Conservation (phyloP, 768 basidiomycete species). For the Kwoniella heveanensis region DNA sequence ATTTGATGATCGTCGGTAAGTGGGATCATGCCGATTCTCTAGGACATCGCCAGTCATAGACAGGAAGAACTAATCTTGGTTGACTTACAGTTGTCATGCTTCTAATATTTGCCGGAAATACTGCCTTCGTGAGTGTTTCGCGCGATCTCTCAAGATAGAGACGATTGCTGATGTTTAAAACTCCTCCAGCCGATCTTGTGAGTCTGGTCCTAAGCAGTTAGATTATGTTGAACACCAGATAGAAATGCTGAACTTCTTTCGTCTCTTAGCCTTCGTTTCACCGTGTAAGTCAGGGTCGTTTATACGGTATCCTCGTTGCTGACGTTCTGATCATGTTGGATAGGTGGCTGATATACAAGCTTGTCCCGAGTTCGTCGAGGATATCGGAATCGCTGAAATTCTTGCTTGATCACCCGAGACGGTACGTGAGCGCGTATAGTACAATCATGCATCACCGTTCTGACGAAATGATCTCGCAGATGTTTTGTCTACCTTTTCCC, state of each 20-base stretch:
- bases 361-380: constrained; percentile 65
- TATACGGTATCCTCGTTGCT: neutral
- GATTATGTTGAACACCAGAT: too few relatives aligned
- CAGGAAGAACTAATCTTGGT: neutral
- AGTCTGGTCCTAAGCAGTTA: too few relatives aligned
- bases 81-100: constrained; percentile 61
- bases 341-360: constrained; percentile 75
- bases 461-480: too few relatives aligned
- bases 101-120: constrained; percentile 87
- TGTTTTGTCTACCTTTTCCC: constrained; percentile 91
- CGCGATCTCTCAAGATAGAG: constrained; percentile 4
- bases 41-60: too few relatives aligned
- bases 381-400: constrained; percentile 81
- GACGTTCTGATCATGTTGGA: neutral
- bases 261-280: constrained; percentile 68
- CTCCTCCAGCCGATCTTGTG: constrained; percentile 75
- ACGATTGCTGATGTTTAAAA: constrained; percentile 1
- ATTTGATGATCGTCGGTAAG: constrained; percentile 66
- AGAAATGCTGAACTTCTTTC: constrained; percentile 1
- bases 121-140: constrained; percentile 73
- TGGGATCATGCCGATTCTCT: neutral
- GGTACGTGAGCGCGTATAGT: constrained; percentile 32
- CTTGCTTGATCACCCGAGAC: constrained; percentile 88
- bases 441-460: too few relatives aligned
- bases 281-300: constrained; percentile 67